Conservation (phyloP, 768 basidiomycete genomes). For the Serendipita vermifera region DNA sequence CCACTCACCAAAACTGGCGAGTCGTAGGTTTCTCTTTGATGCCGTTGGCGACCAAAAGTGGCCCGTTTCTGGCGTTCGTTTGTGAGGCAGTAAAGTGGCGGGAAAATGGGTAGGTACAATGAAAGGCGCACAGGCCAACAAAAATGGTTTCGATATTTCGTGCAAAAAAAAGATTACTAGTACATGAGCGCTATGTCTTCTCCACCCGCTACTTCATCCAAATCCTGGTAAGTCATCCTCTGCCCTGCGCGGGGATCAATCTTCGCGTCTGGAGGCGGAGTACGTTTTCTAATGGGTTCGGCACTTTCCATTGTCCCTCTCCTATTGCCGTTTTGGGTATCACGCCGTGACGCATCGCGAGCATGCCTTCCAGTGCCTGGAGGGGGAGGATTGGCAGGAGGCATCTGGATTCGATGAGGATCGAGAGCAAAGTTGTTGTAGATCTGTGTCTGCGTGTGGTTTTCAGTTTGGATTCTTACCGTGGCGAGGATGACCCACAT, state of each 20-base stretch:
- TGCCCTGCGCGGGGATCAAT: slow-evolving; percentile 58
- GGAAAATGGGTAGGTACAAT: no score
- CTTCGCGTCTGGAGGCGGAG: slow-evolving; percentile 78
- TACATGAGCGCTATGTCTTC: slow-evolving; percentile 7
- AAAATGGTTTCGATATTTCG: no score
- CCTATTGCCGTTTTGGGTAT: neutral
- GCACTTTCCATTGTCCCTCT: slow-evolving; percentile 3
- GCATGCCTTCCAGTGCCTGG: slow-evolving; percentile 32
- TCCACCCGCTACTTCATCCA: slow-evolving; percentile 60
- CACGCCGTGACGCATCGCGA: neutral
- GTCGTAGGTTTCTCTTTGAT: no score
- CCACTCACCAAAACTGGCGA: no score
- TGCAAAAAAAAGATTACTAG: no score
- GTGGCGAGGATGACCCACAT: slow-evolving; percentile 40
- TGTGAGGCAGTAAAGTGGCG: no score
- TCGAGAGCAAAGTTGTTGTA: slow-evolving; percentile 97
- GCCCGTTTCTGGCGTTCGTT: no score
- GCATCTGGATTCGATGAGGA: slow-evolving; percentile 82
- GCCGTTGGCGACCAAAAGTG: no score
- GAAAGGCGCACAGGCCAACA: no score
- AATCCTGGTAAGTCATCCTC: slow-evolving; percentile 87
- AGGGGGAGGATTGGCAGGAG: slow-evolving; percentile 59
- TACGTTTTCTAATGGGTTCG: neutral
- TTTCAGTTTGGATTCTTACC: neutral
- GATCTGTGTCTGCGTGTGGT: slow-evolving; percentile 27